Evolutionary conservation across 345 rosid species (phyloP).

Genomic region (thale cress (Arabidopsis thaliana)): TAIR10.1 NC_003071.7:10913001-10913500

Average conservation of each 20-base stretch:
- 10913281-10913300: too few species aligned
- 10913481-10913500: conserved; percentile 43
- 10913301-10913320: too few species aligned
- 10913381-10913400: neutral
- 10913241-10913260: too few species aligned
- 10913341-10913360: too few species aligned
- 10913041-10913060: conserved; percentile 76
- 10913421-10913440: conserved; percentile 63
- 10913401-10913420: conserved; percentile 48
- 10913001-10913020: conserved; percentile 90
- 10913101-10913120: conserved; percentile 3
- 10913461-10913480: conserved; percentile 59
- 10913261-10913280: too few species aligned
- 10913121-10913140: too few species aligned
- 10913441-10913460: conserved; percentile 59
- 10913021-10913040: conserved; percentile 85
- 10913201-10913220: too few species aligned
- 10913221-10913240: too few species aligned
- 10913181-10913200: too few species aligned
- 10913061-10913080: conserved; percentile 33
- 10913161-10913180: too few species aligned
- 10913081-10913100: neutral
- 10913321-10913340: too few species aligned
- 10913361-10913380: neutral
- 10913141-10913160: too few species aligned